Percentiles rank a stretch among this genome's conserved stretches.
These are phyloP conservation scores for Atkinsonella texensis DNA, from an alignment of 2,329 filamentous ascomycete species.

Conservation along the genomic window DNA sequence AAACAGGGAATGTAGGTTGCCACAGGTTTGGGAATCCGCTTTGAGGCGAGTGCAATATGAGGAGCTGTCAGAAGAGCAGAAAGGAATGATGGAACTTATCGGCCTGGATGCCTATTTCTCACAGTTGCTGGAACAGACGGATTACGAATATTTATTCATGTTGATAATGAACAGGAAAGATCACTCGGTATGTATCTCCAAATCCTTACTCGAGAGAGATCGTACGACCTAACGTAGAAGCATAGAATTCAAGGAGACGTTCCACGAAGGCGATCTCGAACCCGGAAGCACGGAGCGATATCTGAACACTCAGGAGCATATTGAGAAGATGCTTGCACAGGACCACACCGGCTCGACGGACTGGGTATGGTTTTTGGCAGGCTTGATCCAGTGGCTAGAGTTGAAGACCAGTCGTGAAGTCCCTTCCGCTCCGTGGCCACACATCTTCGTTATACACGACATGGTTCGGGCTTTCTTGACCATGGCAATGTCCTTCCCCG, in stretches of 20 bases:
- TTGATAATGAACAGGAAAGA: slow-evolving; percentile 15
- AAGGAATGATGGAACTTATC: slow-evolving; percentile 1
- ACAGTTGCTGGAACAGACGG: slow-evolving; percentile 1
- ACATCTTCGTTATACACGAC: slow-evolving; percentile 15
- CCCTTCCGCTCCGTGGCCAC: slow-evolving; percentile 13
- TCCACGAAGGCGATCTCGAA: slow-evolving; percentile 17
- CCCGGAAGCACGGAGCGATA: slow-evolving; percentile 13
- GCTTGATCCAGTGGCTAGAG: slow-evolving; percentile 13
- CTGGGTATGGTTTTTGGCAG: slow-evolving; percentile 14
- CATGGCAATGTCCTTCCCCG: slow-evolving; percentile 18
- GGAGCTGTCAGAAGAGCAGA: background rate
- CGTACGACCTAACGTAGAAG: background rate
- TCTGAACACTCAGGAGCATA: slow-evolving; percentile 9
- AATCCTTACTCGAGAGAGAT: too few relatives aligned
- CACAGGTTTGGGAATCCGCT: slow-evolving; percentile 13
- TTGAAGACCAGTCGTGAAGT: slow-evolving; percentile 11
- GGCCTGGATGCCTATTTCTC: background rate
- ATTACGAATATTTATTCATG: slow-evolving; percentile 8
- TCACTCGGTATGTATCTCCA: slow-evolving; percentile 10
- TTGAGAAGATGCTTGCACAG: slow-evolving; percentile 9
- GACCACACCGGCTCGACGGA: slow-evolving; percentile 8
- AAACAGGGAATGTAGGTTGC: slow-evolving; percentile 11
- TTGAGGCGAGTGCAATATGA: slow-evolving; percentile 8
- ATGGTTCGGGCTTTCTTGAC: slow-evolving; percentile 13
- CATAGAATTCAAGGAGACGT: slow-evolving; percentile 14